These are phyloP conservation scores for Xerocomus potaroensis DNA, from an alignment of 768 basidiomycete species.

Conservation along the genomic window DNA sequence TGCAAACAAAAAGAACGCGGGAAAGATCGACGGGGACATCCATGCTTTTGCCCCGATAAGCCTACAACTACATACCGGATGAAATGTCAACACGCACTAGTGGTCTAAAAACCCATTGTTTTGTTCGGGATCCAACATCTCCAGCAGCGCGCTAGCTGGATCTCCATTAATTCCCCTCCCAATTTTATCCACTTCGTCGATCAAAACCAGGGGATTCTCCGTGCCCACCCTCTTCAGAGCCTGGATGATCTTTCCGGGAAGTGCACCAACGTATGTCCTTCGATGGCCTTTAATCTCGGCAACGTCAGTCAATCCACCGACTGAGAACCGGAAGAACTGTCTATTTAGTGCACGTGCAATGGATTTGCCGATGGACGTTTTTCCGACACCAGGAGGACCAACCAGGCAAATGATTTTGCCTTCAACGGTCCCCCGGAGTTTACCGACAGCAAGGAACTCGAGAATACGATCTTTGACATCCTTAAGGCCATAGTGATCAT, in stretches of 20 bases:
- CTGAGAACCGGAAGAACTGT: slow-evolving; percentile 95
- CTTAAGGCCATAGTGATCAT: slow-evolving; percentile 90
- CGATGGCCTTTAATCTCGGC: slow-evolving; percentile 99
- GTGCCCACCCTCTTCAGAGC: slow-evolving; percentile 90
- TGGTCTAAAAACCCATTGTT: slow-evolving; percentile 93
- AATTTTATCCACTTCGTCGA: slow-evolving; percentile 96
- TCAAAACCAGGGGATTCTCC: slow-evolving; percentile 90
- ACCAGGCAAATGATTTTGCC: slow-evolving; percentile 97
- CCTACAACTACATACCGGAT: neutral
- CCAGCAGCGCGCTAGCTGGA: slow-evolving; percentile 83
- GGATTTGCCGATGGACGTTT: slow-evolving; percentile 93
- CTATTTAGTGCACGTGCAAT: slow-evolving; percentile 88
- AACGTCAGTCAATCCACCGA: slow-evolving; percentile 94
- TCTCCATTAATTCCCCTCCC: slow-evolving; percentile 89
- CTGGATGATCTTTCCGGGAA: slow-evolving; percentile 94
- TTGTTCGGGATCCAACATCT: slow-evolving; percentile 95
- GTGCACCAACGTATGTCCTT: slow-evolving; percentile 92
- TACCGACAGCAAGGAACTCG: slow-evolving; percentile 94
- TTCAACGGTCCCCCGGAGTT: slow-evolving; percentile 88
- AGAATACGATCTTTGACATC: slow-evolving; percentile 93
- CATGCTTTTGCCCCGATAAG: slow-evolving; percentile 55
- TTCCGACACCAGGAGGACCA: slow-evolving; percentile 97
- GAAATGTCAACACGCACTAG: slow-evolving; percentile 62
- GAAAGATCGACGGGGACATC: slow-evolving; percentile 97
- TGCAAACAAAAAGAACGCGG: slow-evolving; percentile 95